phyloP scores from a whole-genome alignment of 306 rosid genomes.

The Citrullus colocynthis region DNA sequence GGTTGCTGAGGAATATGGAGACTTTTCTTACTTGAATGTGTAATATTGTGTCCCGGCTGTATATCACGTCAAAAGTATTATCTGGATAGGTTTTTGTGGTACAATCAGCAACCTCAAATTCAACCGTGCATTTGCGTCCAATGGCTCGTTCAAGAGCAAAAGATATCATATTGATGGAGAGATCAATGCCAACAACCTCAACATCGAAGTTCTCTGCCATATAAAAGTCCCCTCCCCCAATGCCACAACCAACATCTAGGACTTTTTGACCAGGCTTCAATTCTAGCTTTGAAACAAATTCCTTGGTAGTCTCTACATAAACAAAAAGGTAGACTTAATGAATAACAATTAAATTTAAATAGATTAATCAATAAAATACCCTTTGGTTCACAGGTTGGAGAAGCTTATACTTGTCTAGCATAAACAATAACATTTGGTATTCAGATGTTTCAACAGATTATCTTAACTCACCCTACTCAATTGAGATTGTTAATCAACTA shows the following conservation, averaged over 20 bases:
- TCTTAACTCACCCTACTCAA: background rate
- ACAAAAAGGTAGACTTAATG: background rate
- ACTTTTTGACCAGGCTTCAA: slow-evolving; percentile 79
- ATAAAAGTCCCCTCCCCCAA: slow-evolving; percentile 93
- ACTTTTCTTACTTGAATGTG: slow-evolving; percentile 61
- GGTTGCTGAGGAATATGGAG: background rate
- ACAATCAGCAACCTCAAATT: slow-evolving; percentile 92
- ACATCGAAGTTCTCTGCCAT: slow-evolving; percentile 76
- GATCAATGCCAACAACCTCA: slow-evolving; percentile 86
- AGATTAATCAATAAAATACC: background rate
- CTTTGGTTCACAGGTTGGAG: background rate
- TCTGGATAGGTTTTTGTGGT: slow-evolving; percentile 64
- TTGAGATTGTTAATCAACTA: background rate
- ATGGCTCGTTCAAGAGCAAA: slow-evolving; percentile 83
- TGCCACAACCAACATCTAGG: slow-evolving; percentile 95
- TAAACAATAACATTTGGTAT: background rate
- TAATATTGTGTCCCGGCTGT: slow-evolving; percentile 76
- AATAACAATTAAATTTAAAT: background rate
- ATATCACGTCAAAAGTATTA: slow-evolving; percentile 67
- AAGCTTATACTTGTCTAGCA: background rate
- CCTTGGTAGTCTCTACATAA: slow-evolving; percentile 76
- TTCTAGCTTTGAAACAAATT: slow-evolving; percentile 59
- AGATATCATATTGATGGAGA: slow-evolving; percentile 88
- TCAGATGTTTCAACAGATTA: background rate
- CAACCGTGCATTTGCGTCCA: slow-evolving; percentile 62